Base-by-base conservation (phyloP, 2,329 filamentous ascomycete genomes). In the Fusarium tanahbumbuense region DNA sequence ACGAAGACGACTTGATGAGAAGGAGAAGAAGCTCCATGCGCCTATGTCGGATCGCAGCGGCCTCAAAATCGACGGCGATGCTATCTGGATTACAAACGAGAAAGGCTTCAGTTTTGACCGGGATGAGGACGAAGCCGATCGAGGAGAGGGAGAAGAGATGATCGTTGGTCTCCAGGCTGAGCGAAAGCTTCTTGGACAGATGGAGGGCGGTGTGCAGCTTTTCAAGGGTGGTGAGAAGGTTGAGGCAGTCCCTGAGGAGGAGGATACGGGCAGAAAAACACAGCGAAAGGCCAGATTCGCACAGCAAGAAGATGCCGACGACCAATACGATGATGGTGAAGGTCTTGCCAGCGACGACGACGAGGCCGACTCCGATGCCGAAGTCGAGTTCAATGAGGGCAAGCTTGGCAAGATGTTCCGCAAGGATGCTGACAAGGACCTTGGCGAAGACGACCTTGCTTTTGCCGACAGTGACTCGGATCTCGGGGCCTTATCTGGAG, bases 401-500 rank as follows among this genome's bases (percentile, higher is more conserved):
- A 89, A 86, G 69, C 78, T 90, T 10, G 89, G 89, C 68, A 89
- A 85, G 67, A 83, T 90, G 76, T 91, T 91, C 78, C 83, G 83
- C 55, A 85, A 85, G 59, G 80, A 83, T 9, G 76, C 78, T 18
- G 86, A 88, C 34, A 83, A 84, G 55, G 83, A 87, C 40, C 85
- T 77, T 23, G 84, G 83, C 13, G 88, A 89, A 25, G 92, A 89
- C 30, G 93, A 97, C 57, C 75, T 98, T 60, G 93, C 90, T 2
- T 99, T 98, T 82, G 96, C 96, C 16, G 96, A 99, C 76, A 97
- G 93, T 76, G 97, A 99, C 79, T 99, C 96, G 0, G 97, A 99
- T 78, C 86, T 99, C 7, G 96, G 96, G 9, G 97, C 95, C 6
- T 81, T 98, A 68, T 97, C 93, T 4, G 83, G 83, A 3, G 80